A percentile compares a stretch with the other conserved stretches of the same genome.
Evolutionary conservation across 139 green algal species (phyloP).

Genomic region (Bryopsis sp.): DNA sequence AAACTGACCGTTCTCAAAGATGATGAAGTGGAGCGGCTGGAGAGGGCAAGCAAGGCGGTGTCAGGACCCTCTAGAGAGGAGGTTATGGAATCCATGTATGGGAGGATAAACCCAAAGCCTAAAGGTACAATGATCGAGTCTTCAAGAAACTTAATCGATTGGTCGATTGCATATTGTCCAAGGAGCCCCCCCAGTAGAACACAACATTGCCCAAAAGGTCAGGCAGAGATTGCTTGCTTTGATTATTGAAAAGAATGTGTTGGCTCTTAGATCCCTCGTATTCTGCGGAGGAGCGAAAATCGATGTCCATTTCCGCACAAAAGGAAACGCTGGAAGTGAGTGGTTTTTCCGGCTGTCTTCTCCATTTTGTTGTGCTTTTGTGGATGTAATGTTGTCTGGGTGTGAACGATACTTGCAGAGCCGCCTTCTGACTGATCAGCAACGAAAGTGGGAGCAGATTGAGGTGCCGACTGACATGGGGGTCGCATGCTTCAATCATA

Average conservation of each 20-base stretch:
- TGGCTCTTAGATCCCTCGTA: not conserved
- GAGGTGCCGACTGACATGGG: no score
- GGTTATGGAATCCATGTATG: slow-evolving; percentile 85
- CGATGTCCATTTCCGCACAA: no score
- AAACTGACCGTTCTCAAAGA: slow-evolving; percentile 66
- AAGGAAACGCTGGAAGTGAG: no score
- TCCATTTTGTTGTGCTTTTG: no score
- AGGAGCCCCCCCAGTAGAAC: not conserved
- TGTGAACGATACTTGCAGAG: no score
- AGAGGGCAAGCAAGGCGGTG: slow-evolving; percentile 48
- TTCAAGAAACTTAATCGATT: slow-evolving; percentile 18
- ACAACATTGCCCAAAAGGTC: not conserved
- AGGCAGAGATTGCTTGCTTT: no score
- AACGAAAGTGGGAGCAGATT: no score
- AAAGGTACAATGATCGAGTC: slow-evolving; percentile 23
- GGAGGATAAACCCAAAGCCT: slow-evolving; percentile 65
- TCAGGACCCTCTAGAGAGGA: slow-evolving; percentile 40
- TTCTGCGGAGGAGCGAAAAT: no score
- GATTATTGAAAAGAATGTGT: not conserved
- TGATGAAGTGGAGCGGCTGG: slow-evolving; percentile 80
- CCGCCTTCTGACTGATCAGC: no score
- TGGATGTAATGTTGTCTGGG: no score
- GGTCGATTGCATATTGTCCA: not conserved
- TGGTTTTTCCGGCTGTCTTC: no score
- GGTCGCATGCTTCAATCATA: slow-evolving; percentile 47